Base-by-base conservation (phyloP, 2,329 filamentous ascomycete genomes). In the Exserohilum turcica region DNA sequence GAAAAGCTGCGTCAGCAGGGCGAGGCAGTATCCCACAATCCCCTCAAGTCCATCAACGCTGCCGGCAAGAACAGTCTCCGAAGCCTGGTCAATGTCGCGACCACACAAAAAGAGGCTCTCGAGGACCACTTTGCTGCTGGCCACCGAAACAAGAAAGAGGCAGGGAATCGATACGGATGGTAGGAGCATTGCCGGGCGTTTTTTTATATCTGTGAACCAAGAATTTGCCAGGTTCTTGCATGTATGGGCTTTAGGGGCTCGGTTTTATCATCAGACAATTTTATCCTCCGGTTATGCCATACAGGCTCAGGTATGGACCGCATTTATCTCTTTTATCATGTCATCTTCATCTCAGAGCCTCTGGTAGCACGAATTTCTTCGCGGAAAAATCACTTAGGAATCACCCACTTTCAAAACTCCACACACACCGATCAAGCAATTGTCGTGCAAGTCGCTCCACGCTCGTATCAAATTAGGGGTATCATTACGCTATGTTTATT, bases 51-150 rank as follows among this genome's bases (percentile, higher is more conserved):
- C 2, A 88, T 96, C 70, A 87, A 90, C 19, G 71, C 70, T 7
- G 89, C 92, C 3, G 90, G 91, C 54, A 97, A 97, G 78, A 92
- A 97, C 76, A 95, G 84, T 66, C 80, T 97, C 73, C 87, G 88
- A 69, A 92, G 96, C 78, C 80, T 97, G 64, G 89, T 97, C 61
- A 91, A 86, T 74, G 89, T 89, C 56, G 92, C 90, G 21, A 86
- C 86, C 62, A 90, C 82, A 57, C 92, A 97, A 76, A 86, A 87
- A 70, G 91, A 96, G 9, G 92, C 91, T 2, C 78, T 97, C 61
- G 92, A 97, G 76, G 93, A 97, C 68, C 92, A 90, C 71, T 97
- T 96, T 78, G 91, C 91, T 16, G 80, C 87, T 62, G 90, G 91
- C 5, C 87, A 84, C 77, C 84, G 83, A 65, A 94, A 92, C 68